Percentiles rank a stretch among this genome's conserved stretches.
Evolutionary conservation across 805 yeast genomes (phyloP).

Genomic region (Brettanomyces anomalus): DNA sequence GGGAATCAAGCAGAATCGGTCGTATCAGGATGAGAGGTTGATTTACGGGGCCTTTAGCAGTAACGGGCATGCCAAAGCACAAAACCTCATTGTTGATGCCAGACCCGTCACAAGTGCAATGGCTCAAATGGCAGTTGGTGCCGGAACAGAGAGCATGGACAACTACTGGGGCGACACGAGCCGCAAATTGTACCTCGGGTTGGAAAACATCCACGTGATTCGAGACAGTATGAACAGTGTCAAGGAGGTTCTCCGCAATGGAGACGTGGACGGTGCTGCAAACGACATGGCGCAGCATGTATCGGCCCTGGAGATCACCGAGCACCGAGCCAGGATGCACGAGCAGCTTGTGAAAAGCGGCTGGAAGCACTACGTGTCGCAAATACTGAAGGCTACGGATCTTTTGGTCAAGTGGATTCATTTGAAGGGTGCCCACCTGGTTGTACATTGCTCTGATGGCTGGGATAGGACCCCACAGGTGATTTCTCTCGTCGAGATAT

Average conservation of each 20-base stretch:
- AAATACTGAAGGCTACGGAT: conserved; percentile 67
- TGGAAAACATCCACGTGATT: conserved; percentile 94
- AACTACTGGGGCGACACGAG: conserved; percentile 56
- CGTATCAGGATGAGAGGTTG: conserved; percentile 84
- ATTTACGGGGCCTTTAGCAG: conserved; percentile 64
- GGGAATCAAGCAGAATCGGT: conserved; percentile 79
- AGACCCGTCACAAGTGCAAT: conserved; percentile 91
- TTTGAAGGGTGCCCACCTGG: conserved; percentile 69
- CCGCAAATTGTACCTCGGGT: conserved; percentile 67
- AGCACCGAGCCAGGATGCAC: not conserved
- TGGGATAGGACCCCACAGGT: conserved; percentile 97
- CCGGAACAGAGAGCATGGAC: conserved; percentile 94
- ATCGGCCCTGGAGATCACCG: conserved; percentile 19
- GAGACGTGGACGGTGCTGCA: conserved; percentile 43
- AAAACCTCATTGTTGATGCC: conserved; percentile 76
- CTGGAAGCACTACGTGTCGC: conserved; percentile 70
- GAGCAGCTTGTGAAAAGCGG: conserved; percentile 53
- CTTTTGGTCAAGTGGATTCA: conserved; percentile 75
- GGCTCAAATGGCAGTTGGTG: conserved; percentile 95
- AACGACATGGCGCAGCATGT: conserved; percentile 26
- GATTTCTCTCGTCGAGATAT: conserved; percentile 71
- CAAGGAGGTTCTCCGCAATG: conserved; percentile 52
- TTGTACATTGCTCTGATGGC: conserved; percentile 95
- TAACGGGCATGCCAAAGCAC: conserved; percentile 29
- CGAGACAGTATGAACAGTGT: conserved; percentile 69